Base-by-base conservation (phyloP, 2,329 filamentous ascomycete species). In the Trichophaea hybrida region DNA sequence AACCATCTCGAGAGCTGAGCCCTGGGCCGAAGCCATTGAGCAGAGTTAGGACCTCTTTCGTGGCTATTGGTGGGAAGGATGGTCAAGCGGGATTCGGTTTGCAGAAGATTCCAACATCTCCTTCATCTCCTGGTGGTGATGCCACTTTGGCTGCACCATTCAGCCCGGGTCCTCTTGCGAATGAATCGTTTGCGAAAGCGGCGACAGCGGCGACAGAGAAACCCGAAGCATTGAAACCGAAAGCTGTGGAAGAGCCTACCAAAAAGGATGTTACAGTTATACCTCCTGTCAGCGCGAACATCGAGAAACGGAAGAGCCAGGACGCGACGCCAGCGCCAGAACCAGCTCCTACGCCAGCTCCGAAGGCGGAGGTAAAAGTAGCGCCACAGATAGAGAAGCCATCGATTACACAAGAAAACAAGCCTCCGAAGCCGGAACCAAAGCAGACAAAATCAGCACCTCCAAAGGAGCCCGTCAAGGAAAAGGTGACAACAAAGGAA, bases 41-140 rank as follows among this genome's bases (percentile, higher is more conserved):
- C 40, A 60, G 59, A 43, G 62, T 68, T 31, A 66, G 62, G 52
- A 67, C 67, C 24, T 66, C 66, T 12, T 68, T 68, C 51, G 66
- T 68, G 55, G 65, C 67, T 24, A 62, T 68, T 38, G 62, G 59
- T 13, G 63, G 63, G 38, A 58, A 61, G 13, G 58, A 48, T 32
- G 61, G 64, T 43, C 24, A 24, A 24, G 57, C 66, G 50, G 50
- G 31, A 38, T 31, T 65, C 24, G 67, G 67, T 4, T 51, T 68
- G 35, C 56, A 63, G 46, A 67, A 65, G 53, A 55, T 53, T 8
- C 44, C 44, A 8, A 12, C 24, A 17, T 49, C 44, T 8, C 44
- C 44, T n/a, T 49, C 44, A 8, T 49, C 44, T 8, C 44, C 44
- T 12, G 44, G 2, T 13, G 17, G 8, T 17, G 44, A 12, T 8